phyloP scores from a whole-genome alignment of 2,329 filamentous ascomycete species.

The Neopestalotiopsis rosae region DNA sequence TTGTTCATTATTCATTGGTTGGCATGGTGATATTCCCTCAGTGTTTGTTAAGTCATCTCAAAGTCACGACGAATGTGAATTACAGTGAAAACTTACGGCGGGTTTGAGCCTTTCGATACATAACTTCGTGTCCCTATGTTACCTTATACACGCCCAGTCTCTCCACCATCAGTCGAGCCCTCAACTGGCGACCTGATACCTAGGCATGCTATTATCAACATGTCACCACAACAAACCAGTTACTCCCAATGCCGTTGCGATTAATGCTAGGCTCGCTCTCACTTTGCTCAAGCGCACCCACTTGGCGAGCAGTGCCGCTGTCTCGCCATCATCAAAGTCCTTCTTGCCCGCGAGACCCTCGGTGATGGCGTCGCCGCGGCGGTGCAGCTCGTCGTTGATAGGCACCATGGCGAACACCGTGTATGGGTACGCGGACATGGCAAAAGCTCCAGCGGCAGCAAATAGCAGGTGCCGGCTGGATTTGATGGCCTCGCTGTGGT shows the following conservation, averaged over 20 bases:
- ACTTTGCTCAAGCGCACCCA: neutral
- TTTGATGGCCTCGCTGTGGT: neutral
- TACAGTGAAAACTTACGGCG: no score
- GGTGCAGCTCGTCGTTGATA: constrained; percentile 6
- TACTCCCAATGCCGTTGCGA: neutral
- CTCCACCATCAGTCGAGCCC: no score
- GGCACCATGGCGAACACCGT: constrained; percentile 3
- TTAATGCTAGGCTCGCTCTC: neutral
- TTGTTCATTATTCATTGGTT: no score
- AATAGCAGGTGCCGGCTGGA: neutral
- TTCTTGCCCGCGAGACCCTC: neutral
- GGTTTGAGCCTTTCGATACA: no score
- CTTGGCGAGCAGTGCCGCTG: neutral
- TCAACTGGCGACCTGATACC: no score
- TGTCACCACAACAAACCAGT: neutral
- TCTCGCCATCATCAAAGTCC: neutral
- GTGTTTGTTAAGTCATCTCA: no score
- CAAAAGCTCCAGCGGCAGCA: neutral
- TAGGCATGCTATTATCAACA: neutral
- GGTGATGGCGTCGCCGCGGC: neutral
- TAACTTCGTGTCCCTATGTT: no score
- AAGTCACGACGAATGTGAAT: no score
- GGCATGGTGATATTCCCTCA: no score
- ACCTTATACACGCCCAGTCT: no score
- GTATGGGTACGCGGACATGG: neutral